Percentiles rank a stretch among this genome's conserved stretches.
phyloP scores from a whole-genome alignment of 1,284 basidiomycete genomes.

The Filobasidium uniguttulatum region DNA sequence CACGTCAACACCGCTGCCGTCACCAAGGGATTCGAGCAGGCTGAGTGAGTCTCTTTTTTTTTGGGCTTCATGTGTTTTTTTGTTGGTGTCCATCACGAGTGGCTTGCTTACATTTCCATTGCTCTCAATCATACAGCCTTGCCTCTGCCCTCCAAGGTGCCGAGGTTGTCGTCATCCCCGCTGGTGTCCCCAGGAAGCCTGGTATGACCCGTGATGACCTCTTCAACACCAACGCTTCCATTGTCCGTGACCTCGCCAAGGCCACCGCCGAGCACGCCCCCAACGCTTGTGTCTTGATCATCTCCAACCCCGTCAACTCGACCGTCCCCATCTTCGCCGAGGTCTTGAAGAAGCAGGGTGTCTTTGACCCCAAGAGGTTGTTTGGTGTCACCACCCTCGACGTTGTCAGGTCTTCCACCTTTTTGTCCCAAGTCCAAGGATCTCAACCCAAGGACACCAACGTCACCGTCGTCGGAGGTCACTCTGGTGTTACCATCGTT shows the following conservation, averaged over 20 bases:
- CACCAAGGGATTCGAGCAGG: slow-evolving; percentile 50
- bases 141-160: slow-evolving; percentile 72
- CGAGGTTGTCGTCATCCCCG: slow-evolving; percentile 90
- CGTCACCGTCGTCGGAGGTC: slow-evolving; percentile 84
- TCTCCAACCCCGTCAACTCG: slow-evolving; percentile 72
- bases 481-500: slow-evolving; percentile 91
- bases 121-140: slow-evolving; percentile 47
- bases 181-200: slow-evolving; percentile 90
- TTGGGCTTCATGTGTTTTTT: background rate
- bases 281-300: slow-evolving; percentile 82
- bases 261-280: slow-evolving; percentile 76
- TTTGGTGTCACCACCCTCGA: slow-evolving; percentile 92
- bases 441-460: slow-evolving; percentile 47
- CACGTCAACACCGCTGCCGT: slow-evolving; percentile 52
- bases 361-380: slow-evolving; percentile 67
- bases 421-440: slow-evolving; percentile 69
- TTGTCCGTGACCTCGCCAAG: slow-evolving; percentile 88
- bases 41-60: slow-evolving; percentile 25
- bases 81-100: too few relatives aligned
- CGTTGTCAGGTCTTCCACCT: slow-evolving; percentile 86
- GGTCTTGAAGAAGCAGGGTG: slow-evolving; percentile 82
- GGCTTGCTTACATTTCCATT: background rate
- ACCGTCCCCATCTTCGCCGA: slow-evolving; percentile 95
- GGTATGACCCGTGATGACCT: slow-evolving; percentile 77
- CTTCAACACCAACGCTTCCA: slow-evolving; percentile 47